Percentiles rank a stretch among this genome's conserved stretches.
phyloP scores from a whole-genome alignment of 2,329 filamentous ascomycete genomes.

The Cordyceps militaris region DNA sequence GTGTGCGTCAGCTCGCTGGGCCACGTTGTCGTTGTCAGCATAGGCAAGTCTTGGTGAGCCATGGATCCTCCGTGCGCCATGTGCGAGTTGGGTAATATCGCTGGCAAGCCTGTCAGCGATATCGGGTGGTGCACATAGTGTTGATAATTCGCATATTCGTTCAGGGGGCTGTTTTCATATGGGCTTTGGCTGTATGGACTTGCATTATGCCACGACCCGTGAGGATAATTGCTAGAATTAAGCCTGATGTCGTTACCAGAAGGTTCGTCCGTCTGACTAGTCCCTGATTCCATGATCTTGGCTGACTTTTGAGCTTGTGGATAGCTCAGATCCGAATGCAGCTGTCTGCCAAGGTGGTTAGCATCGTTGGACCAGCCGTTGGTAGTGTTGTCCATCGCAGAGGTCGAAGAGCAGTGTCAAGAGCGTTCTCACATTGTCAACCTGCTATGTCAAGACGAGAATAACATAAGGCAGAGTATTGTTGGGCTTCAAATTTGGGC shows the following conservation, averaged over 20 bases:
- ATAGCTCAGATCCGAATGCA: not conserved
- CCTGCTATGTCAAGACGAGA: no score
- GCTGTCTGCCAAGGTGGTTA: not conserved
- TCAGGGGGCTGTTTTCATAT: slow-evolving; percentile 45
- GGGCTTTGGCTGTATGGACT: slow-evolving; percentile 57
- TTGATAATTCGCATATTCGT: slow-evolving; percentile 56
- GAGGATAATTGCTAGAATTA: not conserved
- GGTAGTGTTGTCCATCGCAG: not conserved
- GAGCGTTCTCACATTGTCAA: not conserved
- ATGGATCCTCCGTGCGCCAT: slow-evolving; percentile 33
- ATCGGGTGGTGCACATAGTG: slow-evolving; percentile 50
- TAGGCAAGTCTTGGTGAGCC: slow-evolving; percentile 48
- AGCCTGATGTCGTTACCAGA: slow-evolving; percentile 23
- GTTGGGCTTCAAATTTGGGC: not conserved
- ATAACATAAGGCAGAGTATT: not conserved
- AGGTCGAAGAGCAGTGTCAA: not conserved
- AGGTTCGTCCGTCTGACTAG: slow-evolving; percentile 24
- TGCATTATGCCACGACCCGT: slow-evolving; percentile 50
- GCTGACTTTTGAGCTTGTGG: not conserved
- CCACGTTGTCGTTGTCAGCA: slow-evolving; percentile 66
- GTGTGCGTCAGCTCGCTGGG: slow-evolving; percentile 73
- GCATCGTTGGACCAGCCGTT: not conserved
- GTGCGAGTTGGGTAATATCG: slow-evolving; percentile 40
- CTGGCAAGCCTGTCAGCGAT: slow-evolving; percentile 45
- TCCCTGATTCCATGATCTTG: slow-evolving; percentile 28